Conservation (phyloP, 257 asterid species). For the Gentiana macrophylla region DNA sequence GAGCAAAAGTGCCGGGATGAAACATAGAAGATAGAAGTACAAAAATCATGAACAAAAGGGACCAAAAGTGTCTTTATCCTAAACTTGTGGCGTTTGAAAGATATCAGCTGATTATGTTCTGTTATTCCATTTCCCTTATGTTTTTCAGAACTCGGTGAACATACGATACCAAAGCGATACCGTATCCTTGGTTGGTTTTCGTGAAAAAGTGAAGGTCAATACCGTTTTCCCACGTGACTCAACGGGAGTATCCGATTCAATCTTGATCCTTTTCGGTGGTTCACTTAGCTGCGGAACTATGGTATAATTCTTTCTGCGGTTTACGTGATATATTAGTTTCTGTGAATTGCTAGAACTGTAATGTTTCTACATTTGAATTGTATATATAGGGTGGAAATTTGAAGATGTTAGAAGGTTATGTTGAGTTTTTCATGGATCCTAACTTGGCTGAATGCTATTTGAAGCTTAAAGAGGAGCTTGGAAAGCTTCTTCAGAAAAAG, state of each 20-base stretch:
- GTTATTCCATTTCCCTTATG: no score
- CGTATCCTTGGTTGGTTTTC: constrained; percentile 95
- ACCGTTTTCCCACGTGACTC: constrained; percentile 93
- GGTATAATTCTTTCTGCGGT: constrained; percentile 35
- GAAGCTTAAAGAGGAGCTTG: constrained; percentile 75
- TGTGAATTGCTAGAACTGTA: no score
- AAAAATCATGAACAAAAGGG: no score
- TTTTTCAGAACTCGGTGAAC: constrained; percentile 82
- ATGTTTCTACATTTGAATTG: constrained; percentile 3
- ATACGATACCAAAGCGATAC: constrained; percentile 93
- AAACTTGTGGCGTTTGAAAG: no score
- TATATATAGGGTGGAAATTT: constrained; percentile 64
- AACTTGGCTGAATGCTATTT: constrained; percentile 75
- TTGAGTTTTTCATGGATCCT: constrained; percentile 89
- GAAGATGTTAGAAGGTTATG: constrained; percentile 81
- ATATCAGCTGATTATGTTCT: no score
- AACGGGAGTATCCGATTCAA: constrained; percentile 96
- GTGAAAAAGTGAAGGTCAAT: constrained; percentile 95
- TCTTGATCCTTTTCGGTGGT: constrained; percentile 94
- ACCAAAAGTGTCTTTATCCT: no score
- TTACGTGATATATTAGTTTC: background rate
- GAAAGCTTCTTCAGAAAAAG: constrained; percentile 61
- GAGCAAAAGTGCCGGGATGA: no score
- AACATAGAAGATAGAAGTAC: no score
- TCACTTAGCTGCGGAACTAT: constrained; percentile 40